Evolutionary conservation across 148 eudicot genomes (phyloP), one percentile per base, ranked within the genome.

Genomic region (Tetragonia tetragonoides): DNA sequence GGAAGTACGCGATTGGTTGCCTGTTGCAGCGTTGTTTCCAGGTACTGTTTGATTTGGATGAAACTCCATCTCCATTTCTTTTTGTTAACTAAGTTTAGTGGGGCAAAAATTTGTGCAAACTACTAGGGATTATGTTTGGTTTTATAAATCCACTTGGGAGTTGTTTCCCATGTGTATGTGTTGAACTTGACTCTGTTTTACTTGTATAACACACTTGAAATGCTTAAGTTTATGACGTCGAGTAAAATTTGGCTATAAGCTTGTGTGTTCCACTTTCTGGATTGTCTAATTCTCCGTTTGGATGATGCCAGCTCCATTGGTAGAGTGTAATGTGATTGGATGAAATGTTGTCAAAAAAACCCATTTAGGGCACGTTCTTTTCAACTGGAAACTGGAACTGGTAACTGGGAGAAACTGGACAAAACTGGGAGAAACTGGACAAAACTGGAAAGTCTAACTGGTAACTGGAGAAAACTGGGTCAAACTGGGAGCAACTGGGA

Each of bases 21-120:
- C 54, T 40, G 18, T 66, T 76, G 83, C 75, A 68, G 38, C 73
- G 8, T 60, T 75, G 56, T 53, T 75, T 66, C 65, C 14, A 68
- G 69, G 61, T 69, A 61, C 56, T 69, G 63, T 66, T 80, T 75
- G 65, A 47, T 66, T 80, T 69, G 24, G 51, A 80, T 62, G 53
- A 51, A 61, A 70, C 79, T 75, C 83, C 74, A 20, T 63, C 60
- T 59, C 57, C 34, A 24, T 5, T 44, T 5, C 47, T 44, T 49
- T 70, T 47, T 42, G 37, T 41, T 37, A 42, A 59, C 51, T n/a
- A 62, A 59, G 24, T 62, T 23, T 12, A 40, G 1, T 60, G 64
- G 63, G 24, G 28, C 64, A 60, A n/a, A 60, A 10, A 10, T 2
- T 20, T 60, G 28, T 20, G 28, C 23, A n/a, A 59, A 59, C 62